Evolutionary conservation across 2,329 filamentous ascomycete genomes (phyloP).

Genomic region (Diaporthe sp.): DNA sequence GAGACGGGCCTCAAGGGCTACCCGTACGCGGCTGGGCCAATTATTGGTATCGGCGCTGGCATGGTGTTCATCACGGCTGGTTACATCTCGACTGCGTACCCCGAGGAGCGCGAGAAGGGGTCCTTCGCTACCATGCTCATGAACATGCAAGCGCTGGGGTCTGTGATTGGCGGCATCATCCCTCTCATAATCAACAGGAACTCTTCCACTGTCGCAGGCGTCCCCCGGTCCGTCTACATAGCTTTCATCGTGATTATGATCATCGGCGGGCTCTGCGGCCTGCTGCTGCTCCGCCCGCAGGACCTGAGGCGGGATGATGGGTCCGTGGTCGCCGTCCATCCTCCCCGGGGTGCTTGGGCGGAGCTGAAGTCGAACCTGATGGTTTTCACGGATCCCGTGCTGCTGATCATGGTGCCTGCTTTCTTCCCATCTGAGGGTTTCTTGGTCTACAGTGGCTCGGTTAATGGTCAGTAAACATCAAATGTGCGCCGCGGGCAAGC

Average conservation of each 20-base stretch:
- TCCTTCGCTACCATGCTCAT: constrained; percentile 48
- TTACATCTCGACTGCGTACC: constrained; percentile 51
- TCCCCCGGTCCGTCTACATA: constrained; percentile 40
- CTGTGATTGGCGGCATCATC: constrained; percentile 48
- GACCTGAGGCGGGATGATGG: constrained; percentile 8
- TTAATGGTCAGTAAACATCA: constrained; percentile 44
- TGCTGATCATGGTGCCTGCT: constrained; percentile 39
- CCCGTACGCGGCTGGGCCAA: constrained; percentile 1
- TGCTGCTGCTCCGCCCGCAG: constrained; percentile 8
- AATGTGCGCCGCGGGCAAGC: too few species aligned
- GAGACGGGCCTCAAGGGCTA: constrained; percentile 17
- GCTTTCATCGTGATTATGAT: constrained; percentile 51
- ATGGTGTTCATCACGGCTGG: constrained; percentile 51
- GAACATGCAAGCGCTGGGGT: constrained; percentile 50
- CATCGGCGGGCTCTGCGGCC: constrained; percentile 14
- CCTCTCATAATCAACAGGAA: constrained; percentile 48
- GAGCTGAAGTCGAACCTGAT: constrained; percentile 42
- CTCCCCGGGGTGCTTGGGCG: constrained; percentile 6
- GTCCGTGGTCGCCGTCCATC: constrained; percentile 41
- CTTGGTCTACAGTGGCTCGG: constrained; percentile 52
- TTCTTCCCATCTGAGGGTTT: constrained; percentile 49
- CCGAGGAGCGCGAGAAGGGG: constrained; percentile 51
- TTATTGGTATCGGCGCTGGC: constrained; percentile 50
- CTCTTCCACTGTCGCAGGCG: constrained; percentile 27
- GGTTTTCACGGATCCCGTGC: constrained; percentile 42